phyloP scores from a whole-genome alignment of 495 filamentous ascomycete genomes.

The Sporormia fimetaria region DNA sequence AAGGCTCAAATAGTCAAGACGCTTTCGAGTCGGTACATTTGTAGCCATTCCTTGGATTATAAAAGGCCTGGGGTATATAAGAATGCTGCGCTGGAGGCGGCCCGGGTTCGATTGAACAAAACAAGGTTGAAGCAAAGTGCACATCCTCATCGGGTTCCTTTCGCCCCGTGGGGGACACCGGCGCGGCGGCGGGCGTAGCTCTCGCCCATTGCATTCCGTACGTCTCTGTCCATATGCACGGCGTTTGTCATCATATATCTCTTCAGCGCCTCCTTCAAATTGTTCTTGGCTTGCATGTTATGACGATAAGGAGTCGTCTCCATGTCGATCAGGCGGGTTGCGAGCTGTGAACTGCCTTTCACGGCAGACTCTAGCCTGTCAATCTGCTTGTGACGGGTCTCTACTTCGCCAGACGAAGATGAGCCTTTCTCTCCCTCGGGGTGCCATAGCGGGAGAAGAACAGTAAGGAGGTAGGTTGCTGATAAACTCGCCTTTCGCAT shows the following conservation, averaged over 20 bases:
- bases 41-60: too few relatives aligned
- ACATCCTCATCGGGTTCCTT: conserved; percentile 17
- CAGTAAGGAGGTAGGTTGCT: conserved; percentile 83
- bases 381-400: conserved; percentile 37
- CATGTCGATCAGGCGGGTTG: conserved; percentile 55
- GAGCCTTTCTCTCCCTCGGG: conserved; percentile 22
- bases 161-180: conserved; percentile 22
- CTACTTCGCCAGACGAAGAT: conserved; percentile 24
- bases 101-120: too few relatives aligned
- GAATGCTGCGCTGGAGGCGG: not conserved
- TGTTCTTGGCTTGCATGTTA: conserved; percentile 47
- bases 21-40: too few relatives aligned
- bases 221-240: conserved; percentile 32
- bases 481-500: conserved; percentile 65
- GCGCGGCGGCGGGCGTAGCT: conserved; percentile 27
- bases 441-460: conserved; percentile 56
- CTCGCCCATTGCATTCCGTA: conserved; percentile 32
- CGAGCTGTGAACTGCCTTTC: conserved; percentile 52
- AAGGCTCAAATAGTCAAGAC: too few relatives aligned
- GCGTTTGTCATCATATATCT: conserved; percentile 37
- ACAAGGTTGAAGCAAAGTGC: too few relatives aligned
- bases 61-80: too few relatives aligned
- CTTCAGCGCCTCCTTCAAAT: conserved; percentile 28
- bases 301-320: conserved; percentile 75
- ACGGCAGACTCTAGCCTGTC: conserved; percentile 46